phyloP scores from a whole-genome alignment of 1,139 yeast species.

The Nakaseomyces kungkrabaensis region DNA sequence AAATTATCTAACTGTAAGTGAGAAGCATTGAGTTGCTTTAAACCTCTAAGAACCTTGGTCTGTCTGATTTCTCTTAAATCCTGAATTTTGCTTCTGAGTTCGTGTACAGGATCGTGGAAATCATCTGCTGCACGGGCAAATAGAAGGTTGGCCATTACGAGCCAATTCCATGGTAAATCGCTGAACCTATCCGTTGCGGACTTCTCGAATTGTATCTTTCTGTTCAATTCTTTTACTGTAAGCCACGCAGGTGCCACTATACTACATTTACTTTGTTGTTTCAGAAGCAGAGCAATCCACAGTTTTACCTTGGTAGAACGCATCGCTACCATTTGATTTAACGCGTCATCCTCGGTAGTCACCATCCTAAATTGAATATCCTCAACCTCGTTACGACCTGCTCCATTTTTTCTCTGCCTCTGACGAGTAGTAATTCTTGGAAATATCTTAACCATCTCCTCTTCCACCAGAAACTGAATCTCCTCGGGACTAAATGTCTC shows the following conservation, averaged over 20 bases:
- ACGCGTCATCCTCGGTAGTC: conserved; percentile 38
- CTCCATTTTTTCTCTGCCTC: conserved; percentile 10
- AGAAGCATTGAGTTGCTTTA: conserved; percentile 67
- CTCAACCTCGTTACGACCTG: background rate
- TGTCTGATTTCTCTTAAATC: conserved; percentile 78
- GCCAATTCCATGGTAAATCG: conserved; percentile 78
- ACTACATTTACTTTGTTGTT: conserved; percentile 77
- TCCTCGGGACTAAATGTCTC: conserved; percentile 66
- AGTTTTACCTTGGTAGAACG: conserved; percentile 65
- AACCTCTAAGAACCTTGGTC: conserved; percentile 72
- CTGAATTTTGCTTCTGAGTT: conserved; percentile 57
- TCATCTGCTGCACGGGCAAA: conserved; percentile 64
- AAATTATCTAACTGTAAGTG: conserved; percentile 78
- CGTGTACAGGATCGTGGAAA: conserved; percentile 46
- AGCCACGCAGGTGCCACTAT: conserved; percentile 87
- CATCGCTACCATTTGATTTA: conserved; percentile 45
- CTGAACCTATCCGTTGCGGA: conserved; percentile 51
- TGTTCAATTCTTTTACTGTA: conserved; percentile 44
- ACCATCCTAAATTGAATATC: conserved; percentile 17
- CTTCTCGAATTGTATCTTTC: conserved; percentile 60
- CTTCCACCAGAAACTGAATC: conserved; percentile 76
- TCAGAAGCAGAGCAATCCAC: conserved; percentile 80
- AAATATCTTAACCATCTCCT: conserved; percentile 57
- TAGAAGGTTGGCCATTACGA: conserved; percentile 63
- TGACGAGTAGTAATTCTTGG: conserved; percentile 38